Evolutionary conservation across 2,329 filamentous ascomycete genomes (phyloP).

Genomic region (Arthrobotrys iridis): DNA sequence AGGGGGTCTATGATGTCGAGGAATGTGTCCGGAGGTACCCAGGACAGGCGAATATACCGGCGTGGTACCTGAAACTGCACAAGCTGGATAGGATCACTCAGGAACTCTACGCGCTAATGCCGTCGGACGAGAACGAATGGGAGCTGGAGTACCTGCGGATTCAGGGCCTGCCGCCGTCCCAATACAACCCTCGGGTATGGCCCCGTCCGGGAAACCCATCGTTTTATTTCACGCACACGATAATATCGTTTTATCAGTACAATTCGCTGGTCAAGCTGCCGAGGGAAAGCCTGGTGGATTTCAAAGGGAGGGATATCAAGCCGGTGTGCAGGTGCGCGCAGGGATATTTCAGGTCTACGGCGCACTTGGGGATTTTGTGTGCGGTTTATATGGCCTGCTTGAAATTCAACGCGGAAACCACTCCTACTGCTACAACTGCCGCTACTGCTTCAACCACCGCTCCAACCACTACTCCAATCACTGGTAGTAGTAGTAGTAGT

Average conservation of each 20-base stretch:
- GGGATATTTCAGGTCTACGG: slow-evolving; percentile 47
- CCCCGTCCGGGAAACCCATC: slow-evolving; percentile 37
- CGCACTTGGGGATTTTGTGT: slow-evolving; percentile 49
- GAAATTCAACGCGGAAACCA: slow-evolving; percentile 20
- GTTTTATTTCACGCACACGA: slow-evolving; percentile 51
- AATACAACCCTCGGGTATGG: slow-evolving; percentile 44
- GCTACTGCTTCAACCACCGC: too few species aligned
- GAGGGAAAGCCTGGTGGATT: slow-evolving; percentile 37
- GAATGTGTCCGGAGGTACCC: too few species aligned
- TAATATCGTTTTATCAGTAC: slow-evolving; percentile 49
- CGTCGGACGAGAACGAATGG: slow-evolving; percentile 41
- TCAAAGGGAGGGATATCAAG: slow-evolving; percentile 27
- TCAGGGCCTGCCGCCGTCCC: slow-evolving; percentile 40
- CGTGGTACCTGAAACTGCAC: slow-evolving; percentile 35
- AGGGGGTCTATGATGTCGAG: too few species aligned
- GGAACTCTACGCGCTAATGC: slow-evolving; percentile 39
- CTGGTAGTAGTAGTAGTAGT: background rate
- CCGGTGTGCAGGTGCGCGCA: slow-evolving; percentile 45
- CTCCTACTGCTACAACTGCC: too few species aligned
- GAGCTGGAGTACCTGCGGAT: slow-evolving; percentile 38
- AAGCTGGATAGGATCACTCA: slow-evolving; percentile 34
- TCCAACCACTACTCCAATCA: too few species aligned
- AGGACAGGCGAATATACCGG: slow-evolving; percentile 18
- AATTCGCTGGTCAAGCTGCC: slow-evolving; percentile 39
- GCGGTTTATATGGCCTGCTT: slow-evolving; percentile 47